Evolutionary conservation across 768 basidiomycete species (phyloP).

Genomic region (Psilocybe cubensis): DNA sequence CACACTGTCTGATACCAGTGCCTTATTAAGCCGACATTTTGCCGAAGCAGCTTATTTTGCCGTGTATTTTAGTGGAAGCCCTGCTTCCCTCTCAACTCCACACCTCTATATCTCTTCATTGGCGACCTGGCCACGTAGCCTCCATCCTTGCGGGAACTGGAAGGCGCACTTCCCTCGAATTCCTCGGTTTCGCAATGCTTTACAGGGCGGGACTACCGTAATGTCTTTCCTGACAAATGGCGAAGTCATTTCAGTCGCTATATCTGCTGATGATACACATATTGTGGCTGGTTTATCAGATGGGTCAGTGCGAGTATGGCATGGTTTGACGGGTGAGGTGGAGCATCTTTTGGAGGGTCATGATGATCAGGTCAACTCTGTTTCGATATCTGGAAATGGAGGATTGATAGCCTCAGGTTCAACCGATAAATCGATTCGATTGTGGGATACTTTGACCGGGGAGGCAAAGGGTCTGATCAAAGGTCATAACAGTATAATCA

Average conservation of each 20-base stretch:
- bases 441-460: conserved; percentile 24
- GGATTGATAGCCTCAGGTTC: conserved; percentile 20
- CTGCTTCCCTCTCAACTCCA: conserved; percentile 18
- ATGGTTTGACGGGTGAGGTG: conserved; percentile 15
- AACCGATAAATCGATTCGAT: conserved; percentile 17
- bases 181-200: conserved; percentile 6
- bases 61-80: conserved; percentile 18
- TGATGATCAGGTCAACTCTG: neutral
- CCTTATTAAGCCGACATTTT: conserved; percentile 6
- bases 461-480: neutral
- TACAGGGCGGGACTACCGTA: neutral
- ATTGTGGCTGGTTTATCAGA: conserved; percentile 21
- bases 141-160: conserved; percentile 8
- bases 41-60: conserved; percentile 21
- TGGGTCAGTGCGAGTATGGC: conserved; percentile 23
- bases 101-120: conserved; percentile 23
- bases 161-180: conserved; percentile 11
- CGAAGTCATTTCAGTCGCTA: conserved; percentile 15
- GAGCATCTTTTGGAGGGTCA: neutral
- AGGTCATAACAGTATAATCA: neutral
- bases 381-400: conserved; percentile 26
- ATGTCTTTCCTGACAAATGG: neutral
- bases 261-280: conserved; percentile 21
- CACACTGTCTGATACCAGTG: neutral
- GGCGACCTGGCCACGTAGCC: conserved; percentile 13